Conservation (phyloP, 345 rosid species). For the Excoecaria cochinchinensis region DNA sequence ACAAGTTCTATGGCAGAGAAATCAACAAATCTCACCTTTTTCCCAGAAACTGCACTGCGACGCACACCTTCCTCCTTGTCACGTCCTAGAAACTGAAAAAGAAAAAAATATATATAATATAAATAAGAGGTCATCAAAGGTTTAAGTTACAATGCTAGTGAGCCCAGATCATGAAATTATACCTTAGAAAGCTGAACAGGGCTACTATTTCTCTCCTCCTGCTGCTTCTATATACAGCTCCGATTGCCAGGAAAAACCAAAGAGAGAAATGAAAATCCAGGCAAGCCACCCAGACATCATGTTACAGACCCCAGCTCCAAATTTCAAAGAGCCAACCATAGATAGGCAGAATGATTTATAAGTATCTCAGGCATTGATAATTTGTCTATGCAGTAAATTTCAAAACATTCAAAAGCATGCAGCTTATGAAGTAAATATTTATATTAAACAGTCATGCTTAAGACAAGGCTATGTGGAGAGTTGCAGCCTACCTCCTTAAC, state of each 20-base stretch:
- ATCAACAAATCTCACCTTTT: slow-evolving; percentile 53
- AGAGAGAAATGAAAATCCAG: slow-evolving; percentile 52
- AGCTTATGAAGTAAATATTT: neutral
- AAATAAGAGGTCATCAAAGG: neutral
- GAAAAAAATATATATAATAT: neutral
- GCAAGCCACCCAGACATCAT: slow-evolving; percentile 63
- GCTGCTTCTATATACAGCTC: slow-evolving; percentile 78
- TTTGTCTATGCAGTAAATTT: neutral
- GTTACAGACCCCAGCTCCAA: slow-evolving; percentile 97
- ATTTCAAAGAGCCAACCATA: slow-evolving; percentile 78
- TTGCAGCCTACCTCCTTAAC: slow-evolving; percentile 63
- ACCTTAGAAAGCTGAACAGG: slow-evolving; percentile 98
- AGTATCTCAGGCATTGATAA: slow-evolving; percentile 45
- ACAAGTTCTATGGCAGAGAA: neutral
- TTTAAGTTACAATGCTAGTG: neutral
- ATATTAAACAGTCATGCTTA: neutral
- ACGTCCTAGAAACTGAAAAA: slow-evolving; percentile 66
- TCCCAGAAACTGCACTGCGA: slow-evolving; percentile 96
- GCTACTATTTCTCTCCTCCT: slow-evolving; percentile 63
- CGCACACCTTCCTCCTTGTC: slow-evolving; percentile 77
- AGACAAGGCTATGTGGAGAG: slow-evolving; percentile 7
- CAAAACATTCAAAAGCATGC: slow-evolving; percentile 8
- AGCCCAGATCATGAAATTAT: slow-evolving; percentile 1
- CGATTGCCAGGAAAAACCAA: slow-evolving; percentile 64
- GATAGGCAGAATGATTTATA: slow-evolving; percentile 66